Evolutionary conservation across 768 basidiomycete species (phyloP).

Genomic region (Ramaria rubella): DNA sequence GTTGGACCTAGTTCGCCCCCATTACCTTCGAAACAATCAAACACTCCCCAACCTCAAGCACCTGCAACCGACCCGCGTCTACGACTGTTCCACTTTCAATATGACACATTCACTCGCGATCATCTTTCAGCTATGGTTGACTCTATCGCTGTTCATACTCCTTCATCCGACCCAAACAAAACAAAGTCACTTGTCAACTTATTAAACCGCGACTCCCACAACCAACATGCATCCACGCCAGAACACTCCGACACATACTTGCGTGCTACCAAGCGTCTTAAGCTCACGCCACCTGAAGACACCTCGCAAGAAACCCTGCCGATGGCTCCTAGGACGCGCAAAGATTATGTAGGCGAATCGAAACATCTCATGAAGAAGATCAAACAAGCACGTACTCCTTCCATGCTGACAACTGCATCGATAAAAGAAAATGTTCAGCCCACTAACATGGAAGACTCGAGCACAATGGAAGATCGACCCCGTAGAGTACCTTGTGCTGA

Average conservation of each 20-base stretch:
- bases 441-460: not conserved
- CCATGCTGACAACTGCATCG: conserved; percentile 54
- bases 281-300: conserved; percentile 63
- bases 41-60: conserved; percentile 18
- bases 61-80: conserved; percentile 63
- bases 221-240: conserved; percentile 41
- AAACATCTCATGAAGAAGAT: conserved; percentile 74
- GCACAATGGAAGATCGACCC: not conserved
- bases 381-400: conserved; percentile 69
- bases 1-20: conserved; percentile 44
- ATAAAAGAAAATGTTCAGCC: conserved; percentile 5
- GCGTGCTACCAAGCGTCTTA: conserved; percentile 74
- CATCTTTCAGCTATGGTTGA: conserved; percentile 93
- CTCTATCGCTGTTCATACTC: conserved; percentile 79
- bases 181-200: conserved; percentile 25
- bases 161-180: conserved; percentile 45
- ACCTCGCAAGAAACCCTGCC: conserved; percentile 45
- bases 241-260: conserved; percentile 43
- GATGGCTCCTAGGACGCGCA: conserved; percentile 39
- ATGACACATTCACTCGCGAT: conserved; percentile 93
- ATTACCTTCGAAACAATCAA: conserved; percentile 13
- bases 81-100: conserved; percentile 86
- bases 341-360: conserved; percentile 75
- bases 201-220: conserved; percentile 38
- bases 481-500: conserved; percentile 7